Conservation (phyloP, 2,329 filamentous ascomycete species). For the Scedosporium dehoogii region DNA sequence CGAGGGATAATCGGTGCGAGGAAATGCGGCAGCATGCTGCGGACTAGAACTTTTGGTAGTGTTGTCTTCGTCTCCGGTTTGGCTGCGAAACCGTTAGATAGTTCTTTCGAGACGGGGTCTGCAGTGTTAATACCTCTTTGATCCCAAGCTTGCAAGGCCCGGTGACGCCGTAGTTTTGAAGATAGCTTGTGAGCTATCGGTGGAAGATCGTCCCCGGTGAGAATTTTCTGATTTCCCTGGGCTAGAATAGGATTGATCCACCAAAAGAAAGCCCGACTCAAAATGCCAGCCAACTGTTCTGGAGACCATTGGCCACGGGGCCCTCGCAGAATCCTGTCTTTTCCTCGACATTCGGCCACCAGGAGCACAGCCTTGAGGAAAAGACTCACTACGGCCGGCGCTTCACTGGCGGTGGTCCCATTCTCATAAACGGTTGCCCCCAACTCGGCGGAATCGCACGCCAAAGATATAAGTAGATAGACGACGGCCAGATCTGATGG, state of each 20-base stretch:
- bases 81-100: background rate
- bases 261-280: background rate
- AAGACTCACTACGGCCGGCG: background rate
- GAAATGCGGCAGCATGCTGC: background rate
- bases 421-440: too few relatives aligned
- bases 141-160: background rate
- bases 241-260: background rate
- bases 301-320: background rate
- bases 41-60: background rate
- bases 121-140: background rate
- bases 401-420: too few relatives aligned
- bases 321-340: background rate
- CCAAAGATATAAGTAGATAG: too few relatives aligned
- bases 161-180: background rate
- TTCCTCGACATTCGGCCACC: background rate
- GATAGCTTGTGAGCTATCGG: background rate
- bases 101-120: background rate
- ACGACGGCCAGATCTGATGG: too few relatives aligned
- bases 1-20: background rate
- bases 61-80: background rate
- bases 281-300: background rate
- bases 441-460: too few relatives aligned
- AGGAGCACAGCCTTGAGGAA: background rate
- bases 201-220: background rate
- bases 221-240: background rate